A percentile compares a stretch with the other conserved stretches of the same genome.
Conservation (phyloP, 2,329 filamentous ascomycete genomes). For the Hypoxylon sp. region DNA sequence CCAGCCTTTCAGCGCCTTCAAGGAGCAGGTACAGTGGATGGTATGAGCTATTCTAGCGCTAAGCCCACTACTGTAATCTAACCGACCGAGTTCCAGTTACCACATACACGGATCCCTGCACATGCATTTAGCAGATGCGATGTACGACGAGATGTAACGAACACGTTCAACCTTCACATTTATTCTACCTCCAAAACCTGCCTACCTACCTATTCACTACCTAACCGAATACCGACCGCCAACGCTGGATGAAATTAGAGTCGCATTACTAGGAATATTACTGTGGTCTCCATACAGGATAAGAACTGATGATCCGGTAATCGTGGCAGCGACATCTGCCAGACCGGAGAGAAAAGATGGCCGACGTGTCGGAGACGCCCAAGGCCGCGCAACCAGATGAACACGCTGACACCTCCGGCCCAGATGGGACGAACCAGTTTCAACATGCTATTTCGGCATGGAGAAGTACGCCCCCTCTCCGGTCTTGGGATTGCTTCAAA, state of each 20-base stretch:
- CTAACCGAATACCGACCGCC: slow-evolving; percentile 3
- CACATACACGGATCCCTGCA: slow-evolving; percentile 35
- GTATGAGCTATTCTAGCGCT: slow-evolving; percentile 22
- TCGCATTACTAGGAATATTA: slow-evolving; percentile 10
- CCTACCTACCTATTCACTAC: slow-evolving; percentile 9
- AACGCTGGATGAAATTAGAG: not conserved
- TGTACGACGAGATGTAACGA: slow-evolving; percentile 30
- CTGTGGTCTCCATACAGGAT: slow-evolving; percentile 4
- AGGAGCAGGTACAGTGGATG: slow-evolving; percentile 32
- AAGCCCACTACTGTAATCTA: slow-evolving; percentile 30
- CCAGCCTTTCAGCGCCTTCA: slow-evolving; percentile 17
- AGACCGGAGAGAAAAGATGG: slow-evolving; percentile 40
- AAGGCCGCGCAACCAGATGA: slow-evolving; percentile 47
- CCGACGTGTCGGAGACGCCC: slow-evolving; percentile 46
- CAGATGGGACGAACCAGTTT: slow-evolving; percentile 86
- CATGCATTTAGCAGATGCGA: slow-evolving; percentile 36
- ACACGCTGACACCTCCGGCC: slow-evolving; percentile 46
- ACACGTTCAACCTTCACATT: slow-evolving; percentile 41
- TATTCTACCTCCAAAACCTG: no score
- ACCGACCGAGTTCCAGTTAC: slow-evolving; percentile 27
- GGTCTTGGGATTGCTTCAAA: slow-evolving; percentile 19
- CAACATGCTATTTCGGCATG: slow-evolving; percentile 95
- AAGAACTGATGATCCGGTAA: slow-evolving; percentile 44
- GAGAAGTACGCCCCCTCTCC: slow-evolving; percentile 75
- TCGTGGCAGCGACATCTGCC: slow-evolving; percentile 41